phyloP scores from a whole-genome alignment of 495 filamentous ascomycete species.

The Penicillium macrosclerotiorum region DNA sequence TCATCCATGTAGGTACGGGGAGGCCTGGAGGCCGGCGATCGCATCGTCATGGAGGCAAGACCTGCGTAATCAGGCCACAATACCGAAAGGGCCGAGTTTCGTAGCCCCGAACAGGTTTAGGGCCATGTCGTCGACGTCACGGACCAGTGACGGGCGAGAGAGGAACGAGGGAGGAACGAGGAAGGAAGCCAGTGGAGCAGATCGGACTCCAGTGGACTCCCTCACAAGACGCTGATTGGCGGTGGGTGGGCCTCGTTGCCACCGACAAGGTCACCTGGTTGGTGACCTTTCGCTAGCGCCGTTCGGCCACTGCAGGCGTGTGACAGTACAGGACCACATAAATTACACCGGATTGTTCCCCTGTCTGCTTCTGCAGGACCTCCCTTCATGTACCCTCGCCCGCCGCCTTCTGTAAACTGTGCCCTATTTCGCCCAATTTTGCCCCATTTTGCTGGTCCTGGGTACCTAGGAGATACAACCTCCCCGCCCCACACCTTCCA shows the following conservation, averaged over 20 bases:
- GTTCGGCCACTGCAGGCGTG: background rate
- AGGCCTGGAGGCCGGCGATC: too few species aligned
- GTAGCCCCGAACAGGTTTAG: constrained; percentile 6
- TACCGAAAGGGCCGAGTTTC: constrained; percentile 8
- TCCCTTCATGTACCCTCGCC: background rate
- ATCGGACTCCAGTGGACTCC: constrained; percentile 1
- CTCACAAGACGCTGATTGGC: constrained; percentile 17
- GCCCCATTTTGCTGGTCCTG: too few species aligned
- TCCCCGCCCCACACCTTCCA: background rate
- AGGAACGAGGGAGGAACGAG: too few species aligned
- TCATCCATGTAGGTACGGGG: too few species aligned
- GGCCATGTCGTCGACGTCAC: constrained; percentile 26
- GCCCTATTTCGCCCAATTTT: too few species aligned
- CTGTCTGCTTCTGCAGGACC: too few species aligned
- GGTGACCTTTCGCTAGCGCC: constrained; percentile 30
- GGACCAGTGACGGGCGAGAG: constrained; percentile 8
- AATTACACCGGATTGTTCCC: too few species aligned
- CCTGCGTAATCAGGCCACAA: constrained; percentile 10
- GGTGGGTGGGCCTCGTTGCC: constrained; percentile 17
- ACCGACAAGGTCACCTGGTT: constrained; percentile 20
- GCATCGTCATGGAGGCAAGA: too few species aligned
- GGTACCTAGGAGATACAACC: too few species aligned
- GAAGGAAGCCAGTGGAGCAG: too few species aligned
- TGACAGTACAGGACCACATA: too few species aligned
- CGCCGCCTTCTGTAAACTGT: background rate